These are phyloP conservation scores for Fusarium transvaalense DNA, from an alignment of 2,329 filamentous ascomycete genomes.

Conservation along the genomic window DNA sequence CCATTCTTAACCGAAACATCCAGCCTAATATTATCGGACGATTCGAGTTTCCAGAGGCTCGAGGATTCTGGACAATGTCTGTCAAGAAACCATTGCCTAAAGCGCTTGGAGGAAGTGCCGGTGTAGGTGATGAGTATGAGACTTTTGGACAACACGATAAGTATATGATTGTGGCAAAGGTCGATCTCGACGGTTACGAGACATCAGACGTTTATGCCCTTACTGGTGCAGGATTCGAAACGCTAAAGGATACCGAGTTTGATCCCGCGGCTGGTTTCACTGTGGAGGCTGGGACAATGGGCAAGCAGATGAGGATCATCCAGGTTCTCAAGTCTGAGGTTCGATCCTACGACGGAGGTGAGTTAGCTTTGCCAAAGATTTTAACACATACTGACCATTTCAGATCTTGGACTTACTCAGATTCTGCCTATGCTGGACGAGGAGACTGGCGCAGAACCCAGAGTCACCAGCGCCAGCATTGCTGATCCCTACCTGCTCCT, in stretches of 20 bases:
- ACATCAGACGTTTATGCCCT: slow-evolving; percentile 83
- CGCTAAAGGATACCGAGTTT: slow-evolving; percentile 86
- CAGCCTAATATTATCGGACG: slow-evolving; percentile 78
- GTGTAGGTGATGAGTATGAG: slow-evolving; percentile 67
- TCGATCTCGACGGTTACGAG: slow-evolving; percentile 75
- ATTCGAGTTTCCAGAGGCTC: slow-evolving; percentile 78
- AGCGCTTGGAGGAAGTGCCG: slow-evolving; percentile 63
- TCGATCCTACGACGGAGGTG: slow-evolving; percentile 89
- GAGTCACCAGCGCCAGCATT: slow-evolving; percentile 84
- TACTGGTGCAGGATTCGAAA: slow-evolving; percentile 79
- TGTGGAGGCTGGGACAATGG: slow-evolving; percentile 85
- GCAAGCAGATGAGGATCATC: slow-evolving; percentile 83
- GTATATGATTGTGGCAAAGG: slow-evolving; percentile 86
- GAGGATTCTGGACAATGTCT: slow-evolving; percentile 84
- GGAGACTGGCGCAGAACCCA: slow-evolving; percentile 83
- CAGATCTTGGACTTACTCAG: slow-evolving; percentile 87
- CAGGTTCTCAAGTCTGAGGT: slow-evolving; percentile 90
- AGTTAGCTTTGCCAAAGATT: slow-evolving; percentile 54
- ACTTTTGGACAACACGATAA: slow-evolving; percentile 75
- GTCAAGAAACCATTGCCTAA: slow-evolving; percentile 76
- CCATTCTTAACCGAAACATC: slow-evolving; percentile 82
- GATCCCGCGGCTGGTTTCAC: slow-evolving; percentile 90
- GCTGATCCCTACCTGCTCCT: slow-evolving; percentile 88
- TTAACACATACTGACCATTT: slow-evolving; percentile 31
- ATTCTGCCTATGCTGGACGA: slow-evolving; percentile 95